Evolutionary conservation across 129 eudicot genomes (phyloP).

Genomic region (Silybum marianum): DNA sequence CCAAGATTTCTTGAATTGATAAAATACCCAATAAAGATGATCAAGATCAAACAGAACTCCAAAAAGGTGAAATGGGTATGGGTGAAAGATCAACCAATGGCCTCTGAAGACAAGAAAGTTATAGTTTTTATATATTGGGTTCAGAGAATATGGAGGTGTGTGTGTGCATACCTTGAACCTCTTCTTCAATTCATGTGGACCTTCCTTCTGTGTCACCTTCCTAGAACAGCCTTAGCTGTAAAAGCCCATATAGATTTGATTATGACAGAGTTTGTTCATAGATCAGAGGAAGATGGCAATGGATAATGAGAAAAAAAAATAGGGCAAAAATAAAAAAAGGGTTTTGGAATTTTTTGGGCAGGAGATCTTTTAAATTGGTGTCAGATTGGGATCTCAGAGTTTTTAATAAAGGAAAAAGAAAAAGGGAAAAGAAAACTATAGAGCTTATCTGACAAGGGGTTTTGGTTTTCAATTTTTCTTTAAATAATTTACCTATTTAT

Average conservation of each 20-base stretch:
- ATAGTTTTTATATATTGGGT: constrained; percentile 42
- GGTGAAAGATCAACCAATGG: constrained; percentile 40
- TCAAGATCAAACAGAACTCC: constrained; percentile 37
- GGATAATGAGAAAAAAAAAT: constrained; percentile 52
- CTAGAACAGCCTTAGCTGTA: constrained; percentile 83
- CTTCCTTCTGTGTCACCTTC: constrained; percentile 63
- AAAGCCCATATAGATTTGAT: constrained; percentile 74
- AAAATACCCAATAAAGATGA: constrained; percentile 53
- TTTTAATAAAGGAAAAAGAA: constrained; percentile 26
- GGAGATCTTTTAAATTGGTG: constrained; percentile 49
- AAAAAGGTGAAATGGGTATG: constrained; percentile 63
- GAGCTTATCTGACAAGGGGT: constrained; percentile 26
- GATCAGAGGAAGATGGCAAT: constrained; percentile 51
- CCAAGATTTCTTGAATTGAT: constrained; percentile 38
- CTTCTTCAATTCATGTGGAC: constrained; percentile 56
- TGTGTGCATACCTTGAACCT: constrained; percentile 79
- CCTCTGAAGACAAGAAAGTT: constrained; percentile 39
- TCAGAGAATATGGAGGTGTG: constrained; percentile 72
- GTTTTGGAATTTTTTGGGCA: constrained; percentile 64
- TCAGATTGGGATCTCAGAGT: constrained; percentile 76
- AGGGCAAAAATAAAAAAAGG: constrained; percentile 5
- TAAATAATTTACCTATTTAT: neutral
- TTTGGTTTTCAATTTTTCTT: constrained; percentile 24
- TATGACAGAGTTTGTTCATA: constrained; percentile 84
- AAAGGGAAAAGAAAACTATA: neutral